Evolutionary conservation across 1,284 basidiomycete species (phyloP), one percentile per base, ranked within the genome.

Genomic region (Moesziomyces sp.): DNA sequence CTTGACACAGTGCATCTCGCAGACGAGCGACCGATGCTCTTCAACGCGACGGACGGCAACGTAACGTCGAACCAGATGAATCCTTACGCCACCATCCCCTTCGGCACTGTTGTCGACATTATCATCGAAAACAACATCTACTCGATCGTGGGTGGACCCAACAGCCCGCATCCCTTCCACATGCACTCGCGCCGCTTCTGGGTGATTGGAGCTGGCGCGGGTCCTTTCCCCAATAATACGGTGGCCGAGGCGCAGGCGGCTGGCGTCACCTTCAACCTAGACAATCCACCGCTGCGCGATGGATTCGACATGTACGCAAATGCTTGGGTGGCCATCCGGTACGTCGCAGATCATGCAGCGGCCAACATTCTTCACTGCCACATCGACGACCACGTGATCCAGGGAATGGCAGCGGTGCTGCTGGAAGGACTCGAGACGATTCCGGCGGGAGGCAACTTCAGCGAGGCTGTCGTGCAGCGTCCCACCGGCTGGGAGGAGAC

Each of bases 301-400:
- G 70, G 74, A 5, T 76, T 76, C 49, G 74, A 76, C 51, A 70
- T 74, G 13, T 58, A 66, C n/a, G 51, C 58, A 35, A 67, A 76
- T 45, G 58, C 64, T n/a, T 75, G 73, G 73, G 68, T 71, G 21
- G 73, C 59, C 28, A 75, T 75, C 16, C 63, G 73, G 38, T 75
- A 75, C 54, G 35, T 64, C 4, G 73, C 63, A 6, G 74, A 72
- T 47, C 74, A 74, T 23, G 59, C 66, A 1, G 70, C 70, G 3
- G 70, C 74, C 58, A 74, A 73, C 58, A 67, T 76, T 34, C 55
- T 76, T 2, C 74, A 76, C 52, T 76, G 74, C 24, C 74, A 76
- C 49, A 76, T 76, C 16, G 70, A 74, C 45, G 70, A 76, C 46
- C 74, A 76, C 42, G 59, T 54, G 42, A 74, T 76, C 34, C 65